Evolutionary conservation across 352 stramenopile genomes (phyloP).

Genomic region (Phytopythium ostracodes): DNA sequence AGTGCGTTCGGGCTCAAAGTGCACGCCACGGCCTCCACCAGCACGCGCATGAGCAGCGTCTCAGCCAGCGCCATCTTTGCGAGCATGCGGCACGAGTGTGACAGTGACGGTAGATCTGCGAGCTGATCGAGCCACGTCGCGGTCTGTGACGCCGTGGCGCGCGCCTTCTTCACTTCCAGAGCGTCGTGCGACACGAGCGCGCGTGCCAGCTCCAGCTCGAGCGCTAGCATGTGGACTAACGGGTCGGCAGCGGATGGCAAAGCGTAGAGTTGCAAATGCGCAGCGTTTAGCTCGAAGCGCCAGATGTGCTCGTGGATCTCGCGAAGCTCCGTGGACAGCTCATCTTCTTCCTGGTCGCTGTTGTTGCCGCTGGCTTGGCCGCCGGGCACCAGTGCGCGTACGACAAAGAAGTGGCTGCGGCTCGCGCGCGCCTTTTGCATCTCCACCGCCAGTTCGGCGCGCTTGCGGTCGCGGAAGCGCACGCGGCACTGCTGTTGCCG

Average conservation of each 20-base stretch:
- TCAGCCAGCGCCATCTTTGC: slow-evolving; percentile 25
- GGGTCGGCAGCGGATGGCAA: slow-evolving; percentile 19
- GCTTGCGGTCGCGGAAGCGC: slow-evolving; percentile 28
- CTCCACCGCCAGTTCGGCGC: slow-evolving; percentile 26
- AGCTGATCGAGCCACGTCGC: slow-evolving; percentile 26
- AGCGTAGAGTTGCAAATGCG: slow-evolving; percentile 5
- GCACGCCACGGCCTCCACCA: slow-evolving; percentile 8
- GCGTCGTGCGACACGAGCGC: slow-evolving; percentile 37
- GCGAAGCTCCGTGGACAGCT: slow-evolving; percentile 16
- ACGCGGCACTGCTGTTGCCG: background rate
- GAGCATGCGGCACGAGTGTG: slow-evolving; percentile 17
- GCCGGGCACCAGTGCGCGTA: slow-evolving; percentile 1
- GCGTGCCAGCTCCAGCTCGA: slow-evolving; percentile 28
- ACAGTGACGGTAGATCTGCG: slow-evolving; percentile 25
- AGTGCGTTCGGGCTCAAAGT: background rate
- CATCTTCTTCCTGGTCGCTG: slow-evolving; percentile 1
- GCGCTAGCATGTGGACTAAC: slow-evolving; percentile 16
- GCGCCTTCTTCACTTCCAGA: slow-evolving; percentile 20
- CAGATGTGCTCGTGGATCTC: slow-evolving; percentile 24
- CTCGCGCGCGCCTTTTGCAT: slow-evolving; percentile 22
- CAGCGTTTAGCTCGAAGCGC: slow-evolving; percentile 21
- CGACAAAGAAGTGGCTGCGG: background rate
- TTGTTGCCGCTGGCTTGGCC: background rate
- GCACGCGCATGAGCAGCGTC: slow-evolving; percentile 20
- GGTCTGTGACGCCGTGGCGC: slow-evolving; percentile 14